phyloP scores from a whole-genome alignment of 108 stramenopile genomes.

The Fistulifera pelliculosa region DNA sequence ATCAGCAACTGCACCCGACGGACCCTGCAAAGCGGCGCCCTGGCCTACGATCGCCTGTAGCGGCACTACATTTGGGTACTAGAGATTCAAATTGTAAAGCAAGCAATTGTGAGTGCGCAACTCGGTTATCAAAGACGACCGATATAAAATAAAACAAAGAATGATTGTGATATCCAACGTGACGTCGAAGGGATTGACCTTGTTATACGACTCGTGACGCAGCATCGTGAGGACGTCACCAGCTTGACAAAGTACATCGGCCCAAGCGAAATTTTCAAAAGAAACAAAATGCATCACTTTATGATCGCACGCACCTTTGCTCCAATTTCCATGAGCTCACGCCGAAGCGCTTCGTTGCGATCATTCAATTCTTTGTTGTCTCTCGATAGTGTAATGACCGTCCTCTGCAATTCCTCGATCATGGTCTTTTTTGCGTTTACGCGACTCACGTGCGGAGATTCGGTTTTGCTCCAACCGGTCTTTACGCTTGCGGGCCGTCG shows the following conservation, averaged over 20 bases:
- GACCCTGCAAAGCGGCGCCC: constrained; percentile 6
- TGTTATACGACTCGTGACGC: too few relatives aligned
- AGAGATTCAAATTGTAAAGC: constrained; percentile 22
- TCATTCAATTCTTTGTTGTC: constrained; percentile 85
- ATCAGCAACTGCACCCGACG: too few relatives aligned
- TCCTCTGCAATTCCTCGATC: constrained; percentile 81
- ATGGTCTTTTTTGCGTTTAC: constrained; percentile 82
- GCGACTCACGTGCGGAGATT: constrained; percentile 77
- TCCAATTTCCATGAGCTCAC: constrained; percentile 65
- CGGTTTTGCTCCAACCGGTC: constrained; percentile 88
- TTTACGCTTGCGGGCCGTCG: constrained; percentile 45
- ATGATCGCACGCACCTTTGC: constrained; percentile 38
- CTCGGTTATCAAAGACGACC: background rate
- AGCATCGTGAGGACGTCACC: background rate
- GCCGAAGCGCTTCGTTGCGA: constrained; percentile 55
- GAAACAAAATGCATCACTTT: background rate
- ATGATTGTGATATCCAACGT: too few relatives aligned
- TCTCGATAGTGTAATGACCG: constrained; percentile 69
- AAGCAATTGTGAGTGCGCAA: background rate
- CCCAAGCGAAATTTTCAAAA: background rate
- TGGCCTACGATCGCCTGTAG: constrained; percentile 57
- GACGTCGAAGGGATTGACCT: too few relatives aligned
- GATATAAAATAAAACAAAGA: background rate
- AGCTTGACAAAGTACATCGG: background rate
- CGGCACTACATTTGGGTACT: constrained; percentile 70